A percentile compares a stretch with the other conserved stretches of the same genome.
These are phyloP conservation scores for Globisporangium radiosum DNA, from an alignment of 352 stramenopile genomes.

Conservation along the genomic window DNA sequence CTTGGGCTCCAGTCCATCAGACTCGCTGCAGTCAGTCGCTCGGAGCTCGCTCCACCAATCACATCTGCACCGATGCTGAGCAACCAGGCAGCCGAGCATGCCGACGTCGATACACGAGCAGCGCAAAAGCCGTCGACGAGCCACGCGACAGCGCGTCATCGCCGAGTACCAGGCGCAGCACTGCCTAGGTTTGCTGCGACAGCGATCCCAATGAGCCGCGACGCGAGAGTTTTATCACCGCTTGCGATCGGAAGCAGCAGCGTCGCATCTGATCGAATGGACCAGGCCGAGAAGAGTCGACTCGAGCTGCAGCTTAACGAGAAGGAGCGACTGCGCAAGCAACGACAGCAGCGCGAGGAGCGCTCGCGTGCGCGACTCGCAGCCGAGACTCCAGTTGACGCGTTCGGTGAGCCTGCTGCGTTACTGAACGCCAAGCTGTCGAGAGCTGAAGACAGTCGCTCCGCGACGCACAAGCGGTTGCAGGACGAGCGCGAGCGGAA, in stretches of 20 bases:
- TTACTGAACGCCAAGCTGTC: slow-evolving; percentile 6
- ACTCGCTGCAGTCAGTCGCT: not conserved
- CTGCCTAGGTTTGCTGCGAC: slow-evolving; percentile 1
- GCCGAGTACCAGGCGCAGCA: not conserved
- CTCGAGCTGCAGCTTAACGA: slow-evolving; percentile 30
- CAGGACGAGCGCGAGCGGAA: slow-evolving; percentile 16
- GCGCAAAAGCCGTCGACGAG: slow-evolving; percentile 4
- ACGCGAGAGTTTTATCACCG: slow-evolving; percentile 2
- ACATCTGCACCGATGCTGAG: not conserved
- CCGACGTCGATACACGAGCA: not conserved
- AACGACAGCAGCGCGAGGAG: slow-evolving; percentile 32
- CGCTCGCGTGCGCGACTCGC: slow-evolving; percentile 12
- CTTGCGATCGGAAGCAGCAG: slow-evolving; percentile 11
- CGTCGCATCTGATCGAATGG: slow-evolving; percentile 20
- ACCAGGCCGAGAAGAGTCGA: slow-evolving; percentile 34
- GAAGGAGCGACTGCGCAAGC: slow-evolving; percentile 39
- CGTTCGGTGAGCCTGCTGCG: not conserved
- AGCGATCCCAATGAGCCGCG: not conserved
- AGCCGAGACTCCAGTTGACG: slow-evolving; percentile 10
- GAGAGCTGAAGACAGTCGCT: slow-evolving; percentile 8
- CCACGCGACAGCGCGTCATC: not conserved
- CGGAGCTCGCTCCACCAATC: not conserved
- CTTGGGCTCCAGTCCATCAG: slow-evolving; percentile 6
- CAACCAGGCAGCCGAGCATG: not conserved
- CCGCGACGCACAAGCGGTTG: slow-evolving; percentile 7